phyloP scores from a whole-genome alignment of 345 rosid species.

The Rhizophora mangle region DNA sequence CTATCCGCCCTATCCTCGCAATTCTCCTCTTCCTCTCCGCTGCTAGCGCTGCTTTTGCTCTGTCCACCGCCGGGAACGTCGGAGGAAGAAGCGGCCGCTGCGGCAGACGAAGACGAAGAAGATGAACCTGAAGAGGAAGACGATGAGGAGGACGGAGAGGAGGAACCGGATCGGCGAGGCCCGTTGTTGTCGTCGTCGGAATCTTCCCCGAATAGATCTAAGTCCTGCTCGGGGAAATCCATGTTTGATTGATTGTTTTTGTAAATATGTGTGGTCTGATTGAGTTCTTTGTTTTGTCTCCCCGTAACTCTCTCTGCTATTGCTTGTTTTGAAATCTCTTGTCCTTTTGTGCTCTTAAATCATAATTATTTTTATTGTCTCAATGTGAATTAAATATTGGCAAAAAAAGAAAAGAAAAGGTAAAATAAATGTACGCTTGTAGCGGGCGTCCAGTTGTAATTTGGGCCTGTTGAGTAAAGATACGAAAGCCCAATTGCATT shows the following conservation, averaged over 20 bases:
- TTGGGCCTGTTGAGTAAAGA: too few species aligned
- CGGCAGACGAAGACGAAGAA: constrained; percentile 10
- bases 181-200: constrained; percentile 19
- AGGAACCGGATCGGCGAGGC: constrained; percentile 47
- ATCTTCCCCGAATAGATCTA: constrained; percentile 23
- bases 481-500: too few species aligned
- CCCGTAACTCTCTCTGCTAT: too few species aligned
- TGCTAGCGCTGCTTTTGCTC: constrained; percentile 38
- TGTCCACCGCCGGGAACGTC: constrained; percentile 1
- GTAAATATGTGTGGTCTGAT: too few species aligned
- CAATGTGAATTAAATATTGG: too few species aligned
- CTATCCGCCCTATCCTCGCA: constrained; percentile 44
- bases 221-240: constrained; percentile 18
- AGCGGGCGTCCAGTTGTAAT: too few species aligned
- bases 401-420: too few species aligned
- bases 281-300: too few species aligned
- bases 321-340: too few species aligned
- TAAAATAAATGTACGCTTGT: too few species aligned
- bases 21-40: constrained; percentile 38
- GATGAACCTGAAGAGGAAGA: constrained; percentile 42
- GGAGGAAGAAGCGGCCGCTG: constrained; percentile 11
- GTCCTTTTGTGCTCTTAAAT: too few species aligned
- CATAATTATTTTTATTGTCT: too few species aligned
- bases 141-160: constrained; percentile 44
- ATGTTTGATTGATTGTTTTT: neutral